Evolutionary conservation across 1,284 basidiomycete genomes (phyloP).

Genomic region (Cryptococcus sp.): DNA sequence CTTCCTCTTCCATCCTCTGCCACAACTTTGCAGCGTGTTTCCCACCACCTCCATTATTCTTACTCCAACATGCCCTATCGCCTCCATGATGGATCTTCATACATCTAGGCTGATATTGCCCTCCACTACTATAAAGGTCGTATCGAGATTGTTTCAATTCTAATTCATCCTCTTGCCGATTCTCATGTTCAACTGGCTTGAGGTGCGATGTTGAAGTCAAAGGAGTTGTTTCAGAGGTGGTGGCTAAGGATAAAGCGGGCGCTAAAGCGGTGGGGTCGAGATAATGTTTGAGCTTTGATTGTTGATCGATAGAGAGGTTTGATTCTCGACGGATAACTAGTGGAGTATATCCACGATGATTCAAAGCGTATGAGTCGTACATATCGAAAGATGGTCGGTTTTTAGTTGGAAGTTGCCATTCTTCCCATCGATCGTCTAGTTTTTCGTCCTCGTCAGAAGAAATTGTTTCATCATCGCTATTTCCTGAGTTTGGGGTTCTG

Average conservation of each 20-base stretch:
- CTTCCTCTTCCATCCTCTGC: slow-evolving; percentile 9
- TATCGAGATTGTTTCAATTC: not conserved
- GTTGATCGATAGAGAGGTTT: not conserved
- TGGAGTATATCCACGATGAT: no score
- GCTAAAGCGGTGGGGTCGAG: slow-evolving; percentile 7
- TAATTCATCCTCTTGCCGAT: no score
- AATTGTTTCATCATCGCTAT: not conserved
- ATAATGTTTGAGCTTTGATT: not conserved
- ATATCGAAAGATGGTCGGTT: not conserved
- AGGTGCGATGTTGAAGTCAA: no score
- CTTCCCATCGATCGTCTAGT: slow-evolving; percentile 10
- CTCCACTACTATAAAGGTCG: not conserved
- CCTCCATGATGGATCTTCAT: no score
- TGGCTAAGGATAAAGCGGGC: not conserved
- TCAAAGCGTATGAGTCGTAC: no score
- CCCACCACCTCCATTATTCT: slow-evolving; percentile 2
- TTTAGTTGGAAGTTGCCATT: slow-evolving; percentile 4
- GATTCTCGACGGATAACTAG: no score
- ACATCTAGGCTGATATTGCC: not conserved
- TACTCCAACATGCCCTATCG: no score
- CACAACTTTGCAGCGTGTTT: slow-evolving; percentile 18
- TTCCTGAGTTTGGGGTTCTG: not conserved
- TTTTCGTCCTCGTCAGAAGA: not conserved
- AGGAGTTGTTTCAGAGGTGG: no score
- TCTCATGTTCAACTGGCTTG: not conserved